Conservation (phyloP, 2,329 filamentous ascomycete genomes). For the Fusarium austroafricanum region DNA sequence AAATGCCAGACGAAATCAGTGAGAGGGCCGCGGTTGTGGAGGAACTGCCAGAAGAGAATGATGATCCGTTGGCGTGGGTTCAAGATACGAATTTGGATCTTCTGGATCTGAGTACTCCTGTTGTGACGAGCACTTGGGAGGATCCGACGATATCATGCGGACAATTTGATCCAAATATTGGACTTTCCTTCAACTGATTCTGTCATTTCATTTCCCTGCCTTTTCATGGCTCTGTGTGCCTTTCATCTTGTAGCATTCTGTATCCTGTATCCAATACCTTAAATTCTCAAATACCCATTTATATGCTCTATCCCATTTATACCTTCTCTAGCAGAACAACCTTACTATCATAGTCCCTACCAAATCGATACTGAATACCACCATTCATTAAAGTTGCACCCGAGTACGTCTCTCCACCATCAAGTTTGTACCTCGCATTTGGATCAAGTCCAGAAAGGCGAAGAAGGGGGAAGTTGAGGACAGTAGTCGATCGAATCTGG, state of each 20-base stretch:
- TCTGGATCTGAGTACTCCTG: slow-evolving; percentile 27
- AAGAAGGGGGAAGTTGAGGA: slow-evolving; percentile 67
- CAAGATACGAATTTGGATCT: slow-evolving; percentile 11
- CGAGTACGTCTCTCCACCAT: slow-evolving; percentile 63
- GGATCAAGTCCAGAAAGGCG: slow-evolving; percentile 68
- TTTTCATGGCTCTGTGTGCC: no score
- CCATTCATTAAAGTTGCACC: slow-evolving; percentile 72
- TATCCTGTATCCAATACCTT: no score
- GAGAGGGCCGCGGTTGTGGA: slow-evolving; percentile 9
- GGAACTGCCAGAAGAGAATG: slow-evolving; percentile 12
- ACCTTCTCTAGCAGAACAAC: slow-evolving; percentile 64
- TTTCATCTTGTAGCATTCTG: no score
- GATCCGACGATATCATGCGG: slow-evolving; percentile 3
- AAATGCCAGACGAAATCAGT: background rate
- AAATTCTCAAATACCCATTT: no score
- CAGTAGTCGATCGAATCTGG: slow-evolving; percentile 61
- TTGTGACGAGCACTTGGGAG: slow-evolving; percentile 10
- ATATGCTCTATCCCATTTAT: background rate
- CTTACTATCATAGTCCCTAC: slow-evolving; percentile 67
- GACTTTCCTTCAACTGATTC: slow-evolving; percentile 7
- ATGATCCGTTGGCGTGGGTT: slow-evolving; percentile 17
- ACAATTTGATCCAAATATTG: slow-evolving; percentile 2
- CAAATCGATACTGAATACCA: slow-evolving; percentile 65
- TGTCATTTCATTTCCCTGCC: no score
- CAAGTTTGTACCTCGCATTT: slow-evolving; percentile 63